phyloP scores from a whole-genome alignment of 2,329 filamentous ascomycete genomes.

The Stemphylium lycopersici region DNA sequence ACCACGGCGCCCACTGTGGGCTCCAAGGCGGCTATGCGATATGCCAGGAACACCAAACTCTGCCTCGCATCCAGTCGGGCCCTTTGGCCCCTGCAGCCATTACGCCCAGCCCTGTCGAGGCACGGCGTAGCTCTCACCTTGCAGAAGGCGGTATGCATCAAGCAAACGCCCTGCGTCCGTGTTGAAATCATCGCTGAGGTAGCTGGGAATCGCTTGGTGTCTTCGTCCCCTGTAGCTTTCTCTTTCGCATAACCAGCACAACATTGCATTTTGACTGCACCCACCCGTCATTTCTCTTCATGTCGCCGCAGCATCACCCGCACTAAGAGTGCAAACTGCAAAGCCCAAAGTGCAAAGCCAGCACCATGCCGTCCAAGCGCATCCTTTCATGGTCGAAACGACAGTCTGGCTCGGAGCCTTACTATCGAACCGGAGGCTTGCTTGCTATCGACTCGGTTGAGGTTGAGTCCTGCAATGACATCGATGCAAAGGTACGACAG shows the following conservation, averaged over 20 bases:
- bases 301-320: slow-evolving; percentile 6
- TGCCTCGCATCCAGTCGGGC: slow-evolving; percentile 13
- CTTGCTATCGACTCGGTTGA: slow-evolving; percentile 42
- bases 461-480: slow-evolving; percentile 13
- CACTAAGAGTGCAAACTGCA: slow-evolving; percentile 4
- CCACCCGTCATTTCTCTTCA: slow-evolving; percentile 2
- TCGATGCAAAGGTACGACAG: slow-evolving; percentile 41
- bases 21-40: slow-evolving; percentile 11
- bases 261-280: neutral
- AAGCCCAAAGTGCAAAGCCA: neutral
- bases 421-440: slow-evolving; percentile 48
- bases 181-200: slow-evolving; percentile 7
- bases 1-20: slow-evolving; percentile 1
- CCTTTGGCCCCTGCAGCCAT: slow-evolving; percentile 17
- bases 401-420: slow-evolving; percentile 42
- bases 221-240: neutral
- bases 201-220: neutral
- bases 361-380: slow-evolving; percentile 49
- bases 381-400: slow-evolving; percentile 55
- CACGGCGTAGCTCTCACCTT: slow-evolving; percentile 5
- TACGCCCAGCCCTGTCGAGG: slow-evolving; percentile 3
- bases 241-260: neutral
- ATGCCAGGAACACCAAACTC: neutral
- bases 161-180: slow-evolving; percentile 14
- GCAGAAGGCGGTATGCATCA: slow-evolving; percentile 9